Evolutionary conservation across 2,329 filamentous ascomycete species (phyloP).

Genomic region (Cyclaneusma minus): DNA sequence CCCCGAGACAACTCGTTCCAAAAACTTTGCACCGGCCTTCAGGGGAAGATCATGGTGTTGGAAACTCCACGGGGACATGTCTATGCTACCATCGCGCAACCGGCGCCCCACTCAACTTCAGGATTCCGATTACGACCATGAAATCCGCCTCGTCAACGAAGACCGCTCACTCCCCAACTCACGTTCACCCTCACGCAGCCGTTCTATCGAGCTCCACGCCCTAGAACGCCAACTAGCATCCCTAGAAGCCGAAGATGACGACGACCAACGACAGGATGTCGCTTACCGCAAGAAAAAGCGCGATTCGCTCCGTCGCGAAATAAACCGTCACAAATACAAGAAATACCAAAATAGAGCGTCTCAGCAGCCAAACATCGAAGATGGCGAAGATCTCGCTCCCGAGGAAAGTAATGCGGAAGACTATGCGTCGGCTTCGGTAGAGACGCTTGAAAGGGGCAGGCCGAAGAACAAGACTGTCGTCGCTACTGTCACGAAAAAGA

Average conservation of each 20-base stretch:
- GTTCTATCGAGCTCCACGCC: conserved; percentile 4
- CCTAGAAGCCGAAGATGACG: background rate
- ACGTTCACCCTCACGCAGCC: conserved; percentile 7
- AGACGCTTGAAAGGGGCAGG: conserved; percentile 1
- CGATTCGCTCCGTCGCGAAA: conserved; percentile 10
- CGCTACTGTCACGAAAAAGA: conserved; percentile 9
- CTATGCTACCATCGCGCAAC: too few species aligned
- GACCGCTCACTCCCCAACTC: conserved; percentile 4
- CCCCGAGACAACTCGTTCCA: too few species aligned
- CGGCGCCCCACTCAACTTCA: conserved; percentile 38
- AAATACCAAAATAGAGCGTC: conserved; percentile 21
- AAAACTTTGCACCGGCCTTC: too few species aligned
- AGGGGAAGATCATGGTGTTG: too few species aligned
- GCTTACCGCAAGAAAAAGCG: conserved; percentile 8
- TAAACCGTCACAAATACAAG: conserved; percentile 13
- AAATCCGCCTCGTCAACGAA: conserved; percentile 51
- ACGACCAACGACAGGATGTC: background rate
- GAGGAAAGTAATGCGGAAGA: too few species aligned
- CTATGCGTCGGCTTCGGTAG: too few species aligned
- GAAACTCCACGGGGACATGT: too few species aligned
- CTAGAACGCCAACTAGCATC: conserved; percentile 1
- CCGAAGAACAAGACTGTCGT: conserved; percentile 2
- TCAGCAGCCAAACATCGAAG: conserved; percentile 2
- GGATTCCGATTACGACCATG: conserved; percentile 52
- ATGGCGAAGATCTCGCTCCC: conserved; percentile 2